Base-by-base conservation (phyloP, 106 monocot genomes). In the Agapanthus africanus region DNA sequence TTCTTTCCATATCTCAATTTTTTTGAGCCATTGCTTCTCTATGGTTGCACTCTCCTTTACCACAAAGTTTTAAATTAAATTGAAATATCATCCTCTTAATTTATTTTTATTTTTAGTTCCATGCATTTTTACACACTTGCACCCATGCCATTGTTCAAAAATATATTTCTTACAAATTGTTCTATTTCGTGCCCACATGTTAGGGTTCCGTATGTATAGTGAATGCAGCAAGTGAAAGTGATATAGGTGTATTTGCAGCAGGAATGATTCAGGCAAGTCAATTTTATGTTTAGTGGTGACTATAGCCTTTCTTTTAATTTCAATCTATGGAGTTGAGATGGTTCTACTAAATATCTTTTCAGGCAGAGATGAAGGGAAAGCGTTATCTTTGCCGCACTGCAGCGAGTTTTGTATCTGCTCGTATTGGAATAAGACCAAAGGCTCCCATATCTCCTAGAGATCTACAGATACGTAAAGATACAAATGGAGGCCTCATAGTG, bases 321-420 rank as follows among this genome's bases (percentile, higher is more conserved):
- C 60, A 16, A 68, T 74, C 11, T 15, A 62, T 38, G 19, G 37
- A 2, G n/a, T 63, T 36, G 36, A 63, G 21, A n/a, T 59, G 59
- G 6, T 33, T 14, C 13, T 14, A 10, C 28, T 72, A 46, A 72
- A 30, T 47, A 25, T 31, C 22, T 74, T 11, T 21, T 34, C 72
- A 95, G 95, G 95, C 95, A 66, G 95, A 97, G 73, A 70, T 56
- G 38, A 89, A 76, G 76, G 95, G 95, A 62, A 97, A 80, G 27
- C 56, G 72, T 13, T 88, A 88, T 79, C 66, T 97, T 57, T 97
- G 95, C 63, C 88, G 95, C 9, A 97, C 95, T 51, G 95, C 95
- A 54, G 95, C 95, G 38, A 97, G 91, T 73, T 97, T 97, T 86
- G 95, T 97, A 21, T 92, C 92, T 82, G 84, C 91, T 71, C 71